phyloP scores from a whole-genome alignment of 495 filamentous ascomycete genomes.

The Xylaria telfairii region DNA sequence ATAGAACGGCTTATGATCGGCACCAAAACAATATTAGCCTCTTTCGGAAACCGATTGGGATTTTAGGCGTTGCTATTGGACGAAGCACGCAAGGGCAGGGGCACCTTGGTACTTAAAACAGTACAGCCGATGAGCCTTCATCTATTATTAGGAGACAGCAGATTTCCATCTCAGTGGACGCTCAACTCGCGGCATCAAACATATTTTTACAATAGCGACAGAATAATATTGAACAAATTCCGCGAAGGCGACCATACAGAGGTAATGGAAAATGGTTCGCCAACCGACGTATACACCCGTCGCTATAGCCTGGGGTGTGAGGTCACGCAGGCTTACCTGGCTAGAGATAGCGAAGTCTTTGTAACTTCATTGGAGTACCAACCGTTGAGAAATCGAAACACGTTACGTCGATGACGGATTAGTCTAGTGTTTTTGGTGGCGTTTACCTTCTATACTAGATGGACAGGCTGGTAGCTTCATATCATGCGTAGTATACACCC shows the following conservation, averaged over 20 bases:
- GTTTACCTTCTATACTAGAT: not conserved
- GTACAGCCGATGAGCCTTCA: not conserved
- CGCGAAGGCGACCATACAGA: not conserved
- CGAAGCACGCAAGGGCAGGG: no score
- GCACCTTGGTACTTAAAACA: not conserved
- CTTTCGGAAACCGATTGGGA: constrained; percentile 15
- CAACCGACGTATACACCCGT: not conserved
- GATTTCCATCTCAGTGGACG: not conserved
- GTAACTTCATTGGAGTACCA: not conserved
- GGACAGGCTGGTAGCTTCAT: not conserved
- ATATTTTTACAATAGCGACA: not conserved
- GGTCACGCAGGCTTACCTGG: not conserved
- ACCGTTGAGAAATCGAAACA: not conserved
- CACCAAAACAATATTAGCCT: constrained; percentile 16
- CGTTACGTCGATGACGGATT: constrained; percentile 1
- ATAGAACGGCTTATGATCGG: constrained; percentile 23
- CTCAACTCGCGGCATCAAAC: not conserved
- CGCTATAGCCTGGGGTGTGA: not conserved
- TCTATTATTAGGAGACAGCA: constrained; percentile 12
- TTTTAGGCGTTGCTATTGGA: not conserved
- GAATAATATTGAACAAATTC: not conserved
- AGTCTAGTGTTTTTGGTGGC: constrained; percentile 1
- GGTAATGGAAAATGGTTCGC: not conserved
- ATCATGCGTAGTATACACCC: constrained; percentile 14
- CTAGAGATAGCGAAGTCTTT: not conserved